Percentiles rank a stretch among this genome's conserved stretches.
These are phyloP conservation scores for Terfezia claveryi DNA, from an alignment of 495 filamentous ascomycete species.

Conservation along the genomic window DNA sequence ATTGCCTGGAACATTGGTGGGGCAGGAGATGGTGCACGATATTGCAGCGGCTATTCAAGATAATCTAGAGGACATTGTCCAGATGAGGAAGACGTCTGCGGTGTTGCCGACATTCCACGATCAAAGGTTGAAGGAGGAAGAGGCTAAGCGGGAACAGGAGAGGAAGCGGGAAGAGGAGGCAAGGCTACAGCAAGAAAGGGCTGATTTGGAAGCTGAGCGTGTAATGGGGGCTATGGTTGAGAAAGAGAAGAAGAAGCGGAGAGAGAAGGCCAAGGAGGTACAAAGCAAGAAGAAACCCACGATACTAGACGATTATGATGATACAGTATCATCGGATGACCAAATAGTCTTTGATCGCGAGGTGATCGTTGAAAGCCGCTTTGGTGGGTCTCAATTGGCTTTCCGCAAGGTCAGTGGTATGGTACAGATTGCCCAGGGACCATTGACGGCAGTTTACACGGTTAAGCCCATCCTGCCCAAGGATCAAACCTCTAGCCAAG, in stretches of 20 bases:
- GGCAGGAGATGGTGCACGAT: constrained; percentile 75
- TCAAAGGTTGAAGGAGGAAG: constrained; percentile 30
- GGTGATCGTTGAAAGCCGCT: constrained; percentile 35
- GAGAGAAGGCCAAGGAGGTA: constrained; percentile 15
- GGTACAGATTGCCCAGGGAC: constrained; percentile 33
- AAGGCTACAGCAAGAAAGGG: constrained; percentile 25
- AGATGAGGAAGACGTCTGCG: constrained; percentile 41
- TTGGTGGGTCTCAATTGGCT: constrained; percentile 29
- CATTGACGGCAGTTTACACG: constrained; percentile 37
- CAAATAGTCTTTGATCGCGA: constrained; percentile 49
- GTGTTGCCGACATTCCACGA: constrained; percentile 31
- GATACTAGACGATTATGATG: constrained; percentile 8
- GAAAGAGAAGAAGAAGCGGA: constrained; percentile 25
- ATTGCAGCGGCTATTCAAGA: constrained; percentile 67
- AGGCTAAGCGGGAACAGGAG: constrained; percentile 28
- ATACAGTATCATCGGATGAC: constrained; percentile 18
- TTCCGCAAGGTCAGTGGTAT: constrained; percentile 47
- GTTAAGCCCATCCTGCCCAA: constrained; percentile 38
- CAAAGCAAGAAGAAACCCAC: constrained; percentile 21
- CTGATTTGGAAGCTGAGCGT: constrained; percentile 48
- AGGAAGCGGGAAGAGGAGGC: constrained; percentile 28
- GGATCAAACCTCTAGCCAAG: constrained; percentile 26
- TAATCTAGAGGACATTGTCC: constrained; percentile 65
- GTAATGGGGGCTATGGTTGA: constrained; percentile 47
- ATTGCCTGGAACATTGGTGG: constrained; percentile 32